These are phyloP conservation scores for Diaporthe helianthi DNA, from an alignment of 2,329 filamentous ascomycete genomes.

Conservation along the genomic window DNA sequence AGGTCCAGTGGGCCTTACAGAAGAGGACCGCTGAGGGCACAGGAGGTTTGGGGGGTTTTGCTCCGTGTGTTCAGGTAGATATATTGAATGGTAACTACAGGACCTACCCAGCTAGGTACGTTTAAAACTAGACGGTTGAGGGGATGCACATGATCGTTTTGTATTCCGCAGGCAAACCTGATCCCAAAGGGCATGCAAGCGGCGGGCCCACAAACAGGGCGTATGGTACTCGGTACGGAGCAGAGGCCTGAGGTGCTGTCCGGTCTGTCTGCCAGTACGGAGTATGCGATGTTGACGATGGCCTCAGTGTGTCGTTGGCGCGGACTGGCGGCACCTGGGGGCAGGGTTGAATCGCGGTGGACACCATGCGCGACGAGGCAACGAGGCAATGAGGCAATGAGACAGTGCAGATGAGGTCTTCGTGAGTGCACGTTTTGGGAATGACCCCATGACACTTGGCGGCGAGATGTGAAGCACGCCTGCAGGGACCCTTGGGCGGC, in stretches of 20 bases:
- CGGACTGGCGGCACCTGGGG: neutral
- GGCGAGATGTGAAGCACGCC: slow-evolving; percentile 13
- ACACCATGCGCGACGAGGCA: neutral
- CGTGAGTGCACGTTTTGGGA: slow-evolving; percentile 31
- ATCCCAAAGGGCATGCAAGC: too few species aligned
- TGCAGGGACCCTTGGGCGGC: slow-evolving; percentile 26
- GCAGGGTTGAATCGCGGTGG: neutral
- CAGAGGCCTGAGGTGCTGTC: too few species aligned
- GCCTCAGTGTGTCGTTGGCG: slow-evolving; percentile 4
- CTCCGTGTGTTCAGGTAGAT: neutral
- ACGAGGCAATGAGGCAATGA: slow-evolving; percentile 24
- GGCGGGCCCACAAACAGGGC: too few species aligned
- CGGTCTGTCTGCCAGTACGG: too few species aligned
- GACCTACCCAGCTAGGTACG: too few species aligned
- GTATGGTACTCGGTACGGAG: too few species aligned
- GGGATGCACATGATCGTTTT: too few species aligned
- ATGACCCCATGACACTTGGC: slow-evolving; percentile 23
- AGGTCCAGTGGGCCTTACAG: neutral
- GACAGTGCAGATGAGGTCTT: slow-evolving; percentile 31
- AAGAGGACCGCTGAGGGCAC: neutral
- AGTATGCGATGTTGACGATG: too few species aligned
- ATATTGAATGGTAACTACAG: neutral
- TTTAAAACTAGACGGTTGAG: too few species aligned
- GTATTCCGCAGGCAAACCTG: too few species aligned
- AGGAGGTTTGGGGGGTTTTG: neutral